Base-by-base conservation (phyloP, 768 basidiomycete species). In the Auricularia heimuer region DNA sequence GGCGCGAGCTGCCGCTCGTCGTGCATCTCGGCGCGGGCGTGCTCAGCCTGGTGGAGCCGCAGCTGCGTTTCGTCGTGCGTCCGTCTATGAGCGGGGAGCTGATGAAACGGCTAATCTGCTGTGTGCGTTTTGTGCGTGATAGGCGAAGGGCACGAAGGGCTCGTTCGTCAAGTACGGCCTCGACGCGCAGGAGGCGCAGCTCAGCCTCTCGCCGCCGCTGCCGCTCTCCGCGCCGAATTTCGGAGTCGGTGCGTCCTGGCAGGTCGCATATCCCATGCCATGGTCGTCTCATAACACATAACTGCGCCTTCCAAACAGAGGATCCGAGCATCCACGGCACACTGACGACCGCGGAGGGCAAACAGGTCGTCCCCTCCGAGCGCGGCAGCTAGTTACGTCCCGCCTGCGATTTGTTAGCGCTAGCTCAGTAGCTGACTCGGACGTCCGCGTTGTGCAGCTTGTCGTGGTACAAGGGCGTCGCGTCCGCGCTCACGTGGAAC, bases 121-220 rank as follows among this genome's bases (percentile, higher is more conserved):
- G 29, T 29, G 29, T 29, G 29, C 29, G 29, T 29, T 56, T 21
- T 56, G 21, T 11, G 10, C 21, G 11, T 44, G 11, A 10, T 29
- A 56, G 56, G 56, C 34, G 7, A 60, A 60, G 63, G 90, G 91
- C 51, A 84, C 84, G 29, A 80, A 81, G 66, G 91, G 89, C 34
- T 82, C 85, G 2, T 93, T 82, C 75, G 78, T 81, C 65, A 94
- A 96, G 74, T 82, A 80, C 70, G 91, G 91, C 4, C 73, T 90
- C 24, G 92, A 93, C 73, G 76, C 84, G 2, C 92, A 94, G 71
- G 92, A 94, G 75, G 84, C 85, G 62, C 86, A 90, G 68, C 81
- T 92, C 62, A 86, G 85, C 70, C 78, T 73, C 11, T 29, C 56
- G 24, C 24, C 24, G 11, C 56, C 56, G 4, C 34, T 60, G 7